Conservation (phyloP, 2,329 filamentous ascomycete species). For the Ophiostoma perfectum region DNA sequence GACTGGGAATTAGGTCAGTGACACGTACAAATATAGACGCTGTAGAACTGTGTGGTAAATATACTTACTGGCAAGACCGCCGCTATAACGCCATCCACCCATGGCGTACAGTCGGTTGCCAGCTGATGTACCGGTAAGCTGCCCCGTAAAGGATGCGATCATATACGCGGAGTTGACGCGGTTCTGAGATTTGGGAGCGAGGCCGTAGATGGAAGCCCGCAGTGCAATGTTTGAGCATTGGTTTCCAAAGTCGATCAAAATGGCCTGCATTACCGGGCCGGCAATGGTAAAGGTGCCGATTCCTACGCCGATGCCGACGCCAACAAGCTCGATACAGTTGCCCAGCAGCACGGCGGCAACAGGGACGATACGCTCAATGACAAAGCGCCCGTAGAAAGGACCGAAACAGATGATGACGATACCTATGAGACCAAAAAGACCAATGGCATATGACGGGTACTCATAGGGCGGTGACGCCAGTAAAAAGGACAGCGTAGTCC, state of each 20-base stretch:
- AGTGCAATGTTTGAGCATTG: conserved; percentile 73
- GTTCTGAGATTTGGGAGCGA: conserved; percentile 67
- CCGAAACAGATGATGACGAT: conserved; percentile 62
- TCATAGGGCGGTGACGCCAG: conserved; percentile 64
- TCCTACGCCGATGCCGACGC: conserved; percentile 63
- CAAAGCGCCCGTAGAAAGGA: conserved; percentile 62
- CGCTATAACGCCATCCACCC: conserved; percentile 48
- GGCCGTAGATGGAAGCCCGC: conserved; percentile 61
- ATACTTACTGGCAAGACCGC: conserved; percentile 33
- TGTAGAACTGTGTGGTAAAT: background rate
- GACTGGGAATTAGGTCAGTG: conserved; percentile 26
- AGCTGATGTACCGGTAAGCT: conserved; percentile 63
- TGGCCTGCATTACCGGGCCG: conserved; percentile 66
- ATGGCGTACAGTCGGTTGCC: conserved; percentile 49
- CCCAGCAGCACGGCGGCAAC: conserved; percentile 63
- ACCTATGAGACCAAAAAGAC: conserved; percentile 73
- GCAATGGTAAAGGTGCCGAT: conserved; percentile 60
- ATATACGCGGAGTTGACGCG: conserved; percentile 79
- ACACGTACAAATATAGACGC: background rate
- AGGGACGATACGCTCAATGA: conserved; percentile 67
- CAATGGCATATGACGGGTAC: conserved; percentile 63
- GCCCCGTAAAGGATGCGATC: conserved; percentile 68
- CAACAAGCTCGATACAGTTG: conserved; percentile 52
- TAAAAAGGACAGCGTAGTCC: conserved; percentile 70
- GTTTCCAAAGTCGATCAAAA: conserved; percentile 64